These are phyloP conservation scores for Lepidopterella palustris DNA, from an alignment of 495 filamentous ascomycete species.

Conservation along the genomic window DNA sequence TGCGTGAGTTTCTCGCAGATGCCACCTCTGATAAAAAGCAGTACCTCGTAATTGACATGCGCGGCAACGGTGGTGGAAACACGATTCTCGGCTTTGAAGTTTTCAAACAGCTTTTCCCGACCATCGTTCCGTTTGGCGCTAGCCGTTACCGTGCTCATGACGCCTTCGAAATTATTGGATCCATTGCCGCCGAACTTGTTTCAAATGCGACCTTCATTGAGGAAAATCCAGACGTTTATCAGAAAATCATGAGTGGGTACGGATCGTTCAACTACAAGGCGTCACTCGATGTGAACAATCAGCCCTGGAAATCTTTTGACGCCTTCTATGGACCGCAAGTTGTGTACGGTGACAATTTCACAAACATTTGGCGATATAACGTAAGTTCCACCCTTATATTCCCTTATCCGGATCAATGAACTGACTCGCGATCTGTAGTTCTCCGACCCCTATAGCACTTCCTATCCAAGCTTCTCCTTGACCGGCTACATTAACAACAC, in stretches of 20 bases:
- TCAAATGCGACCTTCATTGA: constrained; percentile 4
- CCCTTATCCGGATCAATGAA: neutral
- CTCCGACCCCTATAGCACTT: constrained; percentile 1
- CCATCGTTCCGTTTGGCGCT: constrained; percentile 19
- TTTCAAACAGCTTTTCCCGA: constrained; percentile 29
- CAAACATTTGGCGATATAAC: constrained; percentile 12
- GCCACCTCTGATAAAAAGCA: constrained; percentile 19
- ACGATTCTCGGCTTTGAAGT: constrained; percentile 25
- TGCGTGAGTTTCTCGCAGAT: constrained; percentile 14
- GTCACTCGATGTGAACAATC: constrained; percentile 7
- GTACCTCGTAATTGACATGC: constrained; percentile 25
- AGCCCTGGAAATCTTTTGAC: constrained; percentile 12
- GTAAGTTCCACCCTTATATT: constrained; percentile 8
- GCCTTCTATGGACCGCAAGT: constrained; percentile 25
- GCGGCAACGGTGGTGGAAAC: constrained; percentile 24
- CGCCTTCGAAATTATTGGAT: constrained; percentile 13
- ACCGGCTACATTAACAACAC: constrained; percentile 11
- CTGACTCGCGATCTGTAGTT: neutral
- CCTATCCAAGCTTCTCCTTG: constrained; percentile 6
- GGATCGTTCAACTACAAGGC: neutral
- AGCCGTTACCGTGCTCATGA: constrained; percentile 22
- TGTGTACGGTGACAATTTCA: constrained; percentile 26
- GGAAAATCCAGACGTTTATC: neutral
- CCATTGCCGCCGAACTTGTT: neutral
- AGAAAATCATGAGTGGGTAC: neutral